These are phyloP conservation scores for Chaetothyriales sp. DNA, from an alignment of 2,329 filamentous ascomycete genomes.

Conservation along the genomic window DNA sequence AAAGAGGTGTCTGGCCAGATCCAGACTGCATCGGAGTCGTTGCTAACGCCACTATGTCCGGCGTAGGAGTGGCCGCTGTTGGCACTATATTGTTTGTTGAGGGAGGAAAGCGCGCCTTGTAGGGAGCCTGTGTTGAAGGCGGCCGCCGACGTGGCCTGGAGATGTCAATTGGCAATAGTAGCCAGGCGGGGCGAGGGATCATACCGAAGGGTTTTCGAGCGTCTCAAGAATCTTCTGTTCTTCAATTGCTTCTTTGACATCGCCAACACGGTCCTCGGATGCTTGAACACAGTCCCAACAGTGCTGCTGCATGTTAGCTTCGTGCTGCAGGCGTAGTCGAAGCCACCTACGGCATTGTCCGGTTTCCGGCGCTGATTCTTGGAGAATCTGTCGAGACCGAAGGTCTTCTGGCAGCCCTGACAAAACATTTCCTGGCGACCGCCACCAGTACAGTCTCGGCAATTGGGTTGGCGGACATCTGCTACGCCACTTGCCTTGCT, in stretches of 20 bases:
- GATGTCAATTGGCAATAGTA: neutral
- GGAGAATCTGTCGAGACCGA: slow-evolving; percentile 36
- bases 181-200: neutral
- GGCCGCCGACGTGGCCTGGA: neutral
- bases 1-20: neutral
- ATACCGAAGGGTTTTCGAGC: neutral
- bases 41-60: neutral
- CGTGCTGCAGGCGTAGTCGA: neutral
- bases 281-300: slow-evolving; percentile 29
- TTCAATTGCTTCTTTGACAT: slow-evolving; percentile 16
- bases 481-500: slow-evolving; percentile 14
- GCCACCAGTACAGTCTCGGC: slow-evolving; percentile 31
- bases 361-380: slow-evolving; percentile 35
- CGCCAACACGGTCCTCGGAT: slow-evolving; percentile 22
- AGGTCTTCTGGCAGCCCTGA: slow-evolving; percentile 32
- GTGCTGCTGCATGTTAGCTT: slow-evolving; percentile 22
- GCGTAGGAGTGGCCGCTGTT: neutral
- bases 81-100: neutral
- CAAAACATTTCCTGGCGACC: slow-evolving; percentile 37
- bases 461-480: slow-evolving; percentile 21
- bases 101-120: neutral
- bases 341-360: slow-evolving; percentile 31
- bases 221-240: slow-evolving; percentile 20
- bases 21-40: neutral
- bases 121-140: neutral